Percentiles rank a stretch among this genome's conserved stretches.
These are phyloP conservation scores for Furcasterigmium furcatum DNA, from an alignment of 2,329 filamentous ascomycete species.

Conservation along the genomic window DNA sequence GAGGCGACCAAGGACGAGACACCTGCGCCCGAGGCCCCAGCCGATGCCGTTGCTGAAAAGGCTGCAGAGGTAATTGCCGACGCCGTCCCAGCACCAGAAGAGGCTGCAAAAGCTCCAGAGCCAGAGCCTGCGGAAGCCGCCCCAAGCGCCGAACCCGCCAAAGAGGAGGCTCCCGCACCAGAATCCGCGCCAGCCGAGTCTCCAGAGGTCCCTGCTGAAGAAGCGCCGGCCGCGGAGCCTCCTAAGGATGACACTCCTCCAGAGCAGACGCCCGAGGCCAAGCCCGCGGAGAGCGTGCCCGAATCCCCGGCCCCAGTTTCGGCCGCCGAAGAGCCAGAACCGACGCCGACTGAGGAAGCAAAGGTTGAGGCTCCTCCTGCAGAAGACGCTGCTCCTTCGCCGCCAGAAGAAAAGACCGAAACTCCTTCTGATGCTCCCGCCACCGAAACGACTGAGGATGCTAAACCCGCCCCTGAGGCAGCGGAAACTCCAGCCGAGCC, in stretches of 20 bases:
- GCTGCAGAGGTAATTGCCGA: too few relatives aligned
- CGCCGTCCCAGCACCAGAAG: not conserved
- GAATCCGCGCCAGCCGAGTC: not conserved
- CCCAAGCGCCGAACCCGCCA: not conserved
- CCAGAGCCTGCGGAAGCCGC: not conserved
- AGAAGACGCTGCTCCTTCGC: too few relatives aligned
- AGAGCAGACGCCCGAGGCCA: too few relatives aligned
- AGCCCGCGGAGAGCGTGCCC: too few relatives aligned
- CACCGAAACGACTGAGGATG: too few relatives aligned
- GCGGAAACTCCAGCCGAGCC: too few relatives aligned
- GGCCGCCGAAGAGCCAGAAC: not conserved
- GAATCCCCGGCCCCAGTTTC: not conserved
- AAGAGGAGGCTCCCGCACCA: not conserved
- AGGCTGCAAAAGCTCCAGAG: not conserved
- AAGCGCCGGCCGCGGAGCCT: not conserved
- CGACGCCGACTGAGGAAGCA: not conserved
- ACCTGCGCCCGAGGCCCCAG: not conserved
- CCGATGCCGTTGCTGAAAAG: not conserved
- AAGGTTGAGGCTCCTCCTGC: not conserved
- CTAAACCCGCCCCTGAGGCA: too few relatives aligned
- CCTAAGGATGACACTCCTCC: not conserved
- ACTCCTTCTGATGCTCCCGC: too few relatives aligned
- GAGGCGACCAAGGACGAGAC: constrained; percentile 1
- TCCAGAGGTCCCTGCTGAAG: too few relatives aligned
- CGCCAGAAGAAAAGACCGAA: too few relatives aligned